Percentiles rank a stretch among this genome's conserved stretches.
These are phyloP conservation scores for Brettanomyces naardenensis DNA, from an alignment of 805 yeast species.

Conservation along the genomic window DNA sequence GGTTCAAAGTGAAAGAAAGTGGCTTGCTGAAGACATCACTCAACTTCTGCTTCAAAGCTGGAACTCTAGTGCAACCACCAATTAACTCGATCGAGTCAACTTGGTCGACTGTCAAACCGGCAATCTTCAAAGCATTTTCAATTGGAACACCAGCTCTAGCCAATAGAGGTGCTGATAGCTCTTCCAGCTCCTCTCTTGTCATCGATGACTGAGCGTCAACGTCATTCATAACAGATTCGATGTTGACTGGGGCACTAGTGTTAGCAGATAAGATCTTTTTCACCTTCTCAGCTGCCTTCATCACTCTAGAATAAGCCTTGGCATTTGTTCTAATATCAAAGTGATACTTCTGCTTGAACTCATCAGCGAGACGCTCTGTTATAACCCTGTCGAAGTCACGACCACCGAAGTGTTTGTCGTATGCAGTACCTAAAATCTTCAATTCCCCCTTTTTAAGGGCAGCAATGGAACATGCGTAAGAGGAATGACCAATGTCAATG, in stretches of 20 bases:
- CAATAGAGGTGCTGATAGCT: slow-evolving; percentile 74
- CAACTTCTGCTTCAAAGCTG: slow-evolving; percentile 78
- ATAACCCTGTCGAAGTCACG: slow-evolving; percentile 92
- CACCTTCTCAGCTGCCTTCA: slow-evolving; percentile 84
- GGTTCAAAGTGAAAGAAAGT: slow-evolving; percentile 91
- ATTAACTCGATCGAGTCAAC: slow-evolving; percentile 89
- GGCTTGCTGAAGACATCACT: slow-evolving; percentile 75
- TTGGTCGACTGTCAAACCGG: slow-evolving; percentile 64
- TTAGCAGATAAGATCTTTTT: slow-evolving; percentile 97
- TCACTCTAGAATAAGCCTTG: slow-evolving; percentile 90
- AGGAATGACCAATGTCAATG: slow-evolving; percentile 95
- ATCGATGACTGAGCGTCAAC: slow-evolving; percentile 87
- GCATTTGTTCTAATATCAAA: slow-evolving; percentile 87
- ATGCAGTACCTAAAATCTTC: slow-evolving; percentile 85
- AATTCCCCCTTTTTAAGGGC: slow-evolving; percentile 95
- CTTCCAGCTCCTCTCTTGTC: slow-evolving; percentile 90
- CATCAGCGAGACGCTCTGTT: slow-evolving; percentile 90
- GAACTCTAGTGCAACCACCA: slow-evolving; percentile 99
- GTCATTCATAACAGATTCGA: slow-evolving; percentile 96
- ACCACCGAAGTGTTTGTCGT: slow-evolving; percentile 97
- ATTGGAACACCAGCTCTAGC: slow-evolving; percentile 71
- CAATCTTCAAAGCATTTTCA: slow-evolving; percentile 71
- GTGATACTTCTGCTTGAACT: slow-evolving; percentile 86
- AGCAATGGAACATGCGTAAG: slow-evolving; percentile 83
- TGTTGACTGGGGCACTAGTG: slow-evolving; percentile 85